Evolutionary conservation across 306 rosid species (phyloP).

Genomic region (Prunus davidiana): DNA sequence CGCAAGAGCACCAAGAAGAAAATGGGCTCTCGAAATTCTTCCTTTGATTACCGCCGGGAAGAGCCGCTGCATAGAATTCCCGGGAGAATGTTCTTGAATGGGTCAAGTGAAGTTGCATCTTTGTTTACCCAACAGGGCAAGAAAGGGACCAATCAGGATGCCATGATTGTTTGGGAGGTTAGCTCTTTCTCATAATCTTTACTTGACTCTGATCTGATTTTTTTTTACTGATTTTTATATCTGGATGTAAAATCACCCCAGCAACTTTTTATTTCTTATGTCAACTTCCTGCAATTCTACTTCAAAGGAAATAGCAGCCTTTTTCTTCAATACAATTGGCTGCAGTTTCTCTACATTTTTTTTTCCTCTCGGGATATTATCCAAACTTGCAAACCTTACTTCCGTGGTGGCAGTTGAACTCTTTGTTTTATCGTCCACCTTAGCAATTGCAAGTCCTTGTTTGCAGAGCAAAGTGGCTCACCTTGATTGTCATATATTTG

Average conservation of each 20-base stretch:
- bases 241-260: background rate
- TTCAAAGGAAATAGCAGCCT: background rate
- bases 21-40: conserved; percentile 52
- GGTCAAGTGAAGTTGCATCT: conserved; percentile 69
- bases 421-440: background rate
- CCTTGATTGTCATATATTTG: background rate
- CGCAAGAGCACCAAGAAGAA: conserved; percentile 41
- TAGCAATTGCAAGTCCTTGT: background rate
- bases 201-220: background rate
- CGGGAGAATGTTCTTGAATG: conserved; percentile 74
- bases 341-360: conserved; percentile 1
- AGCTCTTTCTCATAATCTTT: conserved; percentile 17
- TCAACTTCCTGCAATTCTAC: background rate
- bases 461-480: conserved; percentile 7
- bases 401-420: conserved; percentile 13
- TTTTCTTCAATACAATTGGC: background rate
- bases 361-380: conserved; percentile 1
- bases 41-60: conserved; percentile 71
- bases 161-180: conserved; percentile 99
- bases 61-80: conserved; percentile 68
- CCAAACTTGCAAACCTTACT: conserved; percentile 7
- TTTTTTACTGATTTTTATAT: conserved; percentile 9
- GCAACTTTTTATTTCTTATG: background rate
- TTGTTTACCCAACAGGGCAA: conserved; percentile 93
- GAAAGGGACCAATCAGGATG: conserved; percentile 97